A percentile compares a stretch with the other conserved stretches of the same genome.
phyloP scores from a whole-genome alignment of 305 asterid species.

The Fraxinus floribunda region DNA sequence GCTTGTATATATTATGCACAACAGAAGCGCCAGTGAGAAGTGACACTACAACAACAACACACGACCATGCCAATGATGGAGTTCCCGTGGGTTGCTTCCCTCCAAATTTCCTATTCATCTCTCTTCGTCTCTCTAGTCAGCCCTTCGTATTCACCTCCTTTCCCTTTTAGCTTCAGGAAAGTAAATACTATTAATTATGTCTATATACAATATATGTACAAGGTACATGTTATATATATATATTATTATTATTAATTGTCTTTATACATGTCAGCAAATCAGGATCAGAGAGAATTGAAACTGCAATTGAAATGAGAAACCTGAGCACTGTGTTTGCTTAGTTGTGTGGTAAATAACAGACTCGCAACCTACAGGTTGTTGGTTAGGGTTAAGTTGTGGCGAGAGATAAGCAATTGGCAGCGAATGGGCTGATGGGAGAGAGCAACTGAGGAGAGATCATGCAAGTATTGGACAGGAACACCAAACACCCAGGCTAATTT shows the following conservation, averaged over 20 bases:
- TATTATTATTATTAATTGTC: background rate
- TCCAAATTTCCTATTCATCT: conserved; percentile 55
- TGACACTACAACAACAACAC: conserved; percentile 58
- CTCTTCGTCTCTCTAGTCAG: background rate
- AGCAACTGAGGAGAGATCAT: background rate
- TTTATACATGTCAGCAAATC: background rate
- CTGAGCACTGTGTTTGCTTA: background rate
- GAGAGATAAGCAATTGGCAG: background rate
- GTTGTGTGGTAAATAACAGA: background rate
- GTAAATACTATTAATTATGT: background rate
- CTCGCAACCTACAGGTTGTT: background rate
- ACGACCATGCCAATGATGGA: conserved; percentile 81
- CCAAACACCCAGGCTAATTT: background rate
- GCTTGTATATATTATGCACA: conserved; percentile 78
- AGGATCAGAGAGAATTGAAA: background rate
- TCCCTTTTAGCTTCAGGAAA: background rate
- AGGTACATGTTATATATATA: background rate
- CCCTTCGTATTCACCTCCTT: background rate
- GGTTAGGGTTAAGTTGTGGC: background rate
- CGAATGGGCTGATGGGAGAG: background rate
- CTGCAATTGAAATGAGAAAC: background rate
- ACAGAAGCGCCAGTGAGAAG: conserved; percentile 83
- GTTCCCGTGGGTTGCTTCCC: conserved; percentile 74
- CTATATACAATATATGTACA: background rate
- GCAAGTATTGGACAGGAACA: background rate